These are phyloP conservation scores for Eucalyptus virginea DNA, from an alignment of 345 rosid species.

Conservation along the genomic window DNA sequence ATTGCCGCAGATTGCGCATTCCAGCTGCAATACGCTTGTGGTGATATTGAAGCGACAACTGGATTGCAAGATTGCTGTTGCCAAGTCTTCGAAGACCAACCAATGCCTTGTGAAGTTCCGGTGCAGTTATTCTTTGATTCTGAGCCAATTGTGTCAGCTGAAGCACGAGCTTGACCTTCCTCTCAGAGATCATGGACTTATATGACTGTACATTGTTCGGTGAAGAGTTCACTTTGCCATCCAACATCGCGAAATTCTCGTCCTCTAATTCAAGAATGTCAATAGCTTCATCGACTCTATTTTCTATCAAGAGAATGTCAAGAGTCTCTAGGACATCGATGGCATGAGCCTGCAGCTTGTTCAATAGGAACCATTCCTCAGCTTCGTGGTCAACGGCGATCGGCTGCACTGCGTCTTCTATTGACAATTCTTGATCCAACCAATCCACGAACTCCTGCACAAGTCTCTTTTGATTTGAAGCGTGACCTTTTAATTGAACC, in stretches of 20 bases:
- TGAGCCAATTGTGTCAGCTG: slow-evolving; percentile 26
- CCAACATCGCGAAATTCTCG: slow-evolving; percentile 14
- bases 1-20: slow-evolving; percentile 14
- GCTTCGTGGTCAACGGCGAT: slow-evolving; percentile 2
- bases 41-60: slow-evolving; percentile 36
- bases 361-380: slow-evolving; percentile 4
- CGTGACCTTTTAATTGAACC: slow-evolving; percentile 28
- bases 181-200: slow-evolving; percentile 23
- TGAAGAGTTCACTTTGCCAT: background rate
- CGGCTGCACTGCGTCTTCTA: slow-evolving; percentile 16
- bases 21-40: slow-evolving; percentile 33
- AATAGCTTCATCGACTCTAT: slow-evolving; percentile 36
- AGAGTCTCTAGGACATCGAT: slow-evolving; percentile 21
- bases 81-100: slow-evolving; percentile 34
- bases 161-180: slow-evolving; percentile 16
- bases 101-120: slow-evolving; percentile 49
- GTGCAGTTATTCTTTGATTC: slow-evolving; percentile 36
- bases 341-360: slow-evolving; percentile 16
- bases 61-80: slow-evolving; percentile 24
- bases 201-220: slow-evolving; percentile 4
- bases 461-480: slow-evolving; percentile 23
- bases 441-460: slow-evolving; percentile 28
- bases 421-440: slow-evolving; percentile 4
- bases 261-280: slow-evolving; percentile 23
- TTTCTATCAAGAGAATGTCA: slow-evolving; percentile 31